Evolutionary conservation across 2,329 filamentous ascomycete species (phyloP).

Genomic region (Ceratocystis huliohia): DNA sequence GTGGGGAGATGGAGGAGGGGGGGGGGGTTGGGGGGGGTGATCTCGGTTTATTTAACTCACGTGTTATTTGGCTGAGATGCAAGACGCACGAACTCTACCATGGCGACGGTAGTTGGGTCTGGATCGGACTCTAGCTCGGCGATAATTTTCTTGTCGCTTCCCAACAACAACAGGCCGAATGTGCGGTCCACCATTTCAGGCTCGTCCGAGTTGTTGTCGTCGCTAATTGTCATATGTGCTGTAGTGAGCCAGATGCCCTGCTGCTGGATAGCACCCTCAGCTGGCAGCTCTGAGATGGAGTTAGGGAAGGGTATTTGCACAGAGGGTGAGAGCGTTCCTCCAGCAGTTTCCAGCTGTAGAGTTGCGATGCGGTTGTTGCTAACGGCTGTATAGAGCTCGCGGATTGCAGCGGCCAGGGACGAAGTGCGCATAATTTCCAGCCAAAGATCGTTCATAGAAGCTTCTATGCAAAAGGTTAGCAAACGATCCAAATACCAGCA

Average conservation of each 20-base stretch:
- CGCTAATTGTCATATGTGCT: constrained; percentile 56
- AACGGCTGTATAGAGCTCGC: constrained; percentile 68
- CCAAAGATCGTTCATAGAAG: constrained; percentile 56
- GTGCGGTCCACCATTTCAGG: constrained; percentile 65
- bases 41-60: constrained; percentile 29
- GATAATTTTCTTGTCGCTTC: constrained; percentile 62
- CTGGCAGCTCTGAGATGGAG: constrained; percentile 61
- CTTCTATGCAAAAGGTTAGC: constrained; percentile 29
- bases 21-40: too few relatives aligned
- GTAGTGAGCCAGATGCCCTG: constrained; percentile 79
- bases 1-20: too few relatives aligned
- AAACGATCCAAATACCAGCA: not conserved
- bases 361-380: constrained; percentile 78
- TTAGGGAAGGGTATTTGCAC: constrained; percentile 53
- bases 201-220: constrained; percentile 54
- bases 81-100: constrained; percentile 70
- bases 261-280: constrained; percentile 53
- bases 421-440: constrained; percentile 57
- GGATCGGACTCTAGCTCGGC: constrained; percentile 65
- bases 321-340: constrained; percentile 47
- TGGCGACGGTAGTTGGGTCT: constrained; percentile 60
- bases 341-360: constrained; percentile 55
- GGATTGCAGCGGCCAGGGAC: constrained; percentile 69
- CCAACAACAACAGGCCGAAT: constrained; percentile 72
- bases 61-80: constrained; percentile 52